These are phyloP conservation scores for Suillus subalutaceus DNA, from an alignment of 768 basidiomycete genomes.

Conservation along the genomic window DNA sequence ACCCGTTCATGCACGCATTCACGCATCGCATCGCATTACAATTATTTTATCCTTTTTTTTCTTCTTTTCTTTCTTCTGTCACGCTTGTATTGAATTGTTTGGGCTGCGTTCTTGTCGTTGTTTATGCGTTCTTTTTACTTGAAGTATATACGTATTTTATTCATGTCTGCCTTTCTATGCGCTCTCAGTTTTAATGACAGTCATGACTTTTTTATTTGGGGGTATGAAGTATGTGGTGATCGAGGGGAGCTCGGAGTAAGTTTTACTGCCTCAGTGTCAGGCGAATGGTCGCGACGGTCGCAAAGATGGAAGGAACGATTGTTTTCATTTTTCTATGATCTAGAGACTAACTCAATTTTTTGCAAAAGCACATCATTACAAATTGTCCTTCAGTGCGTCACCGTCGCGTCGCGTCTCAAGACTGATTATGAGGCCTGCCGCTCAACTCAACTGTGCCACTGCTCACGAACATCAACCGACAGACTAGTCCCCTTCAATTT, in stretches of 20 bases:
- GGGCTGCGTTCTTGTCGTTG: conserved; percentile 15
- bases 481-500: no score
- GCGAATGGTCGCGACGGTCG: no score
- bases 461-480: no score
- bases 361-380: no score
- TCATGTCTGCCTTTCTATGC: conserved; percentile 18
- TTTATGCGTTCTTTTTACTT: conserved; percentile 30
- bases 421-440: not conserved
- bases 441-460: not conserved
- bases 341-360: no score
- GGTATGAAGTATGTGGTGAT: no score
- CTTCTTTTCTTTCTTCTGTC: not conserved
- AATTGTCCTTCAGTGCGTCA: not conserved
- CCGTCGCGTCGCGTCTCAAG: not conserved
- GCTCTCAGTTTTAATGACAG: conserved; percentile 5
- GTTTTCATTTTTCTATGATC: not conserved
- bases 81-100: no score
- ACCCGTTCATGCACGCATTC: conserved; percentile 9
- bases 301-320: not conserved
- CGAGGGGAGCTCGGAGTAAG: no score
- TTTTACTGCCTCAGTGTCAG: no score
- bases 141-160: conserved; percentile 15
- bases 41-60: conserved; percentile 4
- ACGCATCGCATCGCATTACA: conserved; percentile 9
- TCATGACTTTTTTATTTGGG: conserved; percentile 1